phyloP scores from a whole-genome alignment of 257 asterid genomes.

The Eucommia ulmoides region DNA sequence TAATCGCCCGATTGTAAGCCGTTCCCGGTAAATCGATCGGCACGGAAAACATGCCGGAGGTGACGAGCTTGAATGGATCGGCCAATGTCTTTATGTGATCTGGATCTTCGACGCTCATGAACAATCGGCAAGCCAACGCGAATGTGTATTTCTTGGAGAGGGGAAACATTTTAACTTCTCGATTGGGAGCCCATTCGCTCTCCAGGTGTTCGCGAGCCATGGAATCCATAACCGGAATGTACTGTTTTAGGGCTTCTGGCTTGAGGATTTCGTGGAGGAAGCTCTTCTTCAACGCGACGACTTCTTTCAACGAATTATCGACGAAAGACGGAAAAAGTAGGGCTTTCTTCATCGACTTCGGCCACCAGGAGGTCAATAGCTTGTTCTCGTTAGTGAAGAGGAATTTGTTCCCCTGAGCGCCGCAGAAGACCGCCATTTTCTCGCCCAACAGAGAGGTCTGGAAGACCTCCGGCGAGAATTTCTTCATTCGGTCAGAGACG shows the following conservation, averaged over 20 bases:
- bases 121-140: constrained; percentile 2
- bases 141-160: background rate
- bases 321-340: background rate
- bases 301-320: background rate
- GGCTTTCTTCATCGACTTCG: background rate
- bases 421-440: constrained; percentile 6
- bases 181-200: constrained; percentile 2
- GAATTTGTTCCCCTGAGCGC: constrained; percentile 3
- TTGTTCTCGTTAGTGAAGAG: background rate
- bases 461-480: background rate
- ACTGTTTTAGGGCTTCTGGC: constrained; percentile 1
- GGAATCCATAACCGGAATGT: background rate
- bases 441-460: constrained; percentile 1
- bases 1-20: background rate
- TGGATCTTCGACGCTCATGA: constrained; percentile 4
- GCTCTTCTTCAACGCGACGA: too few species aligned
- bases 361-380: constrained; percentile 2
- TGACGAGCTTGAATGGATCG: background rate
- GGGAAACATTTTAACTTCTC: constrained; percentile 1
- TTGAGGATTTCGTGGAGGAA: background rate
- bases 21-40: background rate
- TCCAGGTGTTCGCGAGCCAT: background rate
- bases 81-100: background rate
- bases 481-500: background rate
- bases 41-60: background rate